Conservation (phyloP, 2,329 filamentous ascomycete genomes). For the Daldinia eschscholtzii region DNA sequence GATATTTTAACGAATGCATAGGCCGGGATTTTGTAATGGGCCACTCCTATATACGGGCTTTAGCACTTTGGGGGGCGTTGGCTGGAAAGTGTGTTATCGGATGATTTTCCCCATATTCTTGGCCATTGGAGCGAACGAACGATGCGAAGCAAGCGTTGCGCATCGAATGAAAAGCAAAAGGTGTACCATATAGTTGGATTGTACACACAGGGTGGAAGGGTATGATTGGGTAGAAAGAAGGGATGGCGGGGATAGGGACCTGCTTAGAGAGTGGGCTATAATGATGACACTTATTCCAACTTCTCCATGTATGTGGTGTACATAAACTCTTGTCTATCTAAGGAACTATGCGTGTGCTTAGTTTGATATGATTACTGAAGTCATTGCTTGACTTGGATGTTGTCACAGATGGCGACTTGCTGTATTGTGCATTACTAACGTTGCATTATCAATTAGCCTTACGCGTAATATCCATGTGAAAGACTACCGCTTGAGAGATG, state of each 20-base stretch:
- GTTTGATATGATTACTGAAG: not conserved
- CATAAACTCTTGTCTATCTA: not conserved
- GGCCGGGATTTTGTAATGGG: constrained; percentile 20
- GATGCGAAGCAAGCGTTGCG: constrained; percentile 32
- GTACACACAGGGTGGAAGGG: constrained; percentile 17
- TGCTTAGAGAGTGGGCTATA: constrained; percentile 26
- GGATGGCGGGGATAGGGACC: constrained; percentile 4
- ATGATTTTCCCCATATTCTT: constrained; percentile 7
- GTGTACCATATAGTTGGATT: constrained; percentile 23
- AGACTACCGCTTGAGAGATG: too few relatives aligned
- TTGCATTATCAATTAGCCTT: not conserved
- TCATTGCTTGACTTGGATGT: not conserved
- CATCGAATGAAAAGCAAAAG: not conserved
- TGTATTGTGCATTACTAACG: not conserved
- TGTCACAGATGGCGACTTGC: not conserved
- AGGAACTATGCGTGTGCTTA: not conserved
- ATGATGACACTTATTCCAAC: constrained; percentile 24
- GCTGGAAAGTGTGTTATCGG: constrained; percentile 25
- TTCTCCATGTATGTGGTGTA: not conserved
- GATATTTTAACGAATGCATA: constrained; percentile 24
- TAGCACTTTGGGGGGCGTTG: constrained; percentile 36
- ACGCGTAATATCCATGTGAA: not conserved
- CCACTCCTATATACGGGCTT: constrained; percentile 28
- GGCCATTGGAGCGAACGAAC: constrained; percentile 9
- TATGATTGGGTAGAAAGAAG: constrained; percentile 9